phyloP scores from a whole-genome alignment of 2,329 filamentous ascomycete genomes.

The Colletotrichum tamarilloi region DNA sequence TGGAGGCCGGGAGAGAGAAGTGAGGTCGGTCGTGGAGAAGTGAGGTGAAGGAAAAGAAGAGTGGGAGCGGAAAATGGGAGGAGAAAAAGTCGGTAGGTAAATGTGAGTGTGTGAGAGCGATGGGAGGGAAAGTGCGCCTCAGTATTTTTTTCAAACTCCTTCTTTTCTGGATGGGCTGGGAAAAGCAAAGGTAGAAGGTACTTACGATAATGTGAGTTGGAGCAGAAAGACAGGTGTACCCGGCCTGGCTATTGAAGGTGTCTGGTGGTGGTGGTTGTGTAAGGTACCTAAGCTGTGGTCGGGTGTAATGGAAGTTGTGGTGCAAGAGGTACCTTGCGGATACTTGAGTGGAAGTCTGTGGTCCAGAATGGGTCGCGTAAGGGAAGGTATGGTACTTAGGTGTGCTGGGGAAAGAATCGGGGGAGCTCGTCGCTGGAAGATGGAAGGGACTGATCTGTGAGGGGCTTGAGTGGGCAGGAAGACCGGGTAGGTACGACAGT shows the following conservation, averaged over 20 bases:
- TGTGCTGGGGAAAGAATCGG: neutral
- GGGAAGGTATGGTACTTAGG: neutral
- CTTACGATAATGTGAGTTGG: constrained; percentile 26
- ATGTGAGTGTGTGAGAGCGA: constrained; percentile 39
- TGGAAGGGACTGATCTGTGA: constrained; percentile 1
- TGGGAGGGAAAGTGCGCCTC: constrained; percentile 36
- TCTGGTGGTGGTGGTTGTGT: neutral
- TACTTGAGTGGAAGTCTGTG: neutral
- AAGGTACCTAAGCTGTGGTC: neutral
- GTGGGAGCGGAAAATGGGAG: constrained; percentile 44
- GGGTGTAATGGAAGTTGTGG: neutral
- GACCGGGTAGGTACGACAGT: constrained; percentile 20
- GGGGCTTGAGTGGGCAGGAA: neutral
- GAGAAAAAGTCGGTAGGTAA: constrained; percentile 38
- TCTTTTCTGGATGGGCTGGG: constrained; percentile 2
- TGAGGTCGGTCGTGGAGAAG: constrained; percentile 39
- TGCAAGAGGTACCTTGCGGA: neutral
- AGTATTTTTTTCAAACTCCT: constrained; percentile 18
- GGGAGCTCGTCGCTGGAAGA: neutral
- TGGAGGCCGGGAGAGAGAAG: constrained; percentile 36
- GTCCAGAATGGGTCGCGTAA: neutral
- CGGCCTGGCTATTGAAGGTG: neutral
- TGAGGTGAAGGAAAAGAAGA: constrained; percentile 38
- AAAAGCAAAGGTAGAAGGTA: constrained; percentile 24
- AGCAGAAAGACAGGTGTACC: constrained; percentile 19